Base-by-base conservation (phyloP, 192 early-diverging fungal genomes). In the Lunasporangiospora selenospora region DNA sequence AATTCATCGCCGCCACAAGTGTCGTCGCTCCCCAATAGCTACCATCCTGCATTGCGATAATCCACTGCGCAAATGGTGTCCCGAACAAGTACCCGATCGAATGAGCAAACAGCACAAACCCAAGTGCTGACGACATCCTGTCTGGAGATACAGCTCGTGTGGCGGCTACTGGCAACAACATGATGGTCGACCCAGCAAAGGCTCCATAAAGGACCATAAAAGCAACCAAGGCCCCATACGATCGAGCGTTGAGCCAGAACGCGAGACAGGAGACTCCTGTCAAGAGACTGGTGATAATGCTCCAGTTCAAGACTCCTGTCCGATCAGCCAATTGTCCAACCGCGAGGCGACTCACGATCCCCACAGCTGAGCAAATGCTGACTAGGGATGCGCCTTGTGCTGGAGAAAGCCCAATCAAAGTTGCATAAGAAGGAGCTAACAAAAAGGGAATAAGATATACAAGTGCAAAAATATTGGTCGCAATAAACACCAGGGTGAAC, bases 51-150 rank as follows among this genome's bases (percentile, higher is more conserved):
- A 21, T 21, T 18, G n/a, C 43, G n/a, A 65, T 26, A 16, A 65
- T 42, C 7, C 27, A 42, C 42, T 65, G 53, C 0, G 54, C 45
- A 6, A 57, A 10, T 1, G 63, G 63, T 15, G 63, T 56, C 23
- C 63, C 63, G 2, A 65, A 26, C 16, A 57, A 21, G 39, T 65
- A 65, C 6, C 63, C 63, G 1, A 49, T 39, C 1, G 63, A 40
- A 42, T 65, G 63, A 8, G 63, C 43, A 26, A 65, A 57, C n/a
- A 56, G 57, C 26, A 57, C 46, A 57, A 65, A 65, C 43, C 63
- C 63, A 12, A 65, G 34, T 15, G 63, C 43, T 3, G 62, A 65
- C 5, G 53, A 37, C 5, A 65, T 11, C 19, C 40, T 27, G 21
- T 29, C 24, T 12, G 42, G 18, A 1, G 18, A 12, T 3, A 41